These are phyloP conservation scores for Colletotrichum navitas DNA, from an alignment of 2,329 filamentous ascomycete species.

Conservation along the genomic window DNA sequence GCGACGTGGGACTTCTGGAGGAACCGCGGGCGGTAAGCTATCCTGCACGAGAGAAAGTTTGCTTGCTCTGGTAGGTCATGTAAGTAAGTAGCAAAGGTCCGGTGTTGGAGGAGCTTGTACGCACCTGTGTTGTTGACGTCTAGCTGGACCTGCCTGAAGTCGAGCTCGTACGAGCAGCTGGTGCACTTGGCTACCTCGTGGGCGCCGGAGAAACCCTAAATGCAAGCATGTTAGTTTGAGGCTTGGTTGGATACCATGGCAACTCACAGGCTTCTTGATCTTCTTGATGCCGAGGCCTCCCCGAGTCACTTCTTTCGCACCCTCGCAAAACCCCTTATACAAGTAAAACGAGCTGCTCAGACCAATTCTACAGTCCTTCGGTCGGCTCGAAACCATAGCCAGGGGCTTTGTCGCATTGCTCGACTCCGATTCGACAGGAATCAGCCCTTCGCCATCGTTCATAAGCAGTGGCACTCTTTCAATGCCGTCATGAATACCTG, in stretches of 20 bases:
- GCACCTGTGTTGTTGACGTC: slow-evolving; percentile 64
- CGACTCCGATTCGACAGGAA: slow-evolving; percentile 52
- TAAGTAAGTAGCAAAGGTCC: background rate
- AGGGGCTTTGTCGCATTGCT: slow-evolving; percentile 33
- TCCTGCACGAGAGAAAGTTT: slow-evolving; percentile 60
- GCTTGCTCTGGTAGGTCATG: slow-evolving; percentile 55
- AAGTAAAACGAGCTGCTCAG: slow-evolving; percentile 63
- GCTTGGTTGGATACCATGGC: background rate
- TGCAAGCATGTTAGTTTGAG: background rate
- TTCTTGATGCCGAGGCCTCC: slow-evolving; percentile 65
- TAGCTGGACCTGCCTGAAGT: slow-evolving; percentile 64
- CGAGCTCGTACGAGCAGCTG: slow-evolving; percentile 66
- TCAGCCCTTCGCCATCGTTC: slow-evolving; percentile 50
- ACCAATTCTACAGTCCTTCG: slow-evolving; percentile 58
- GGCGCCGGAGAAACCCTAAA: slow-evolving; percentile 57
- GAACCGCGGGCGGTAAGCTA: slow-evolving; percentile 66
- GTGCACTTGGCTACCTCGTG: slow-evolving; percentile 64
- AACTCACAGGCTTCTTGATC: slow-evolving; percentile 61
- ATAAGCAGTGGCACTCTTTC: slow-evolving; percentile 22
- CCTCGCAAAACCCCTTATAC: slow-evolving; percentile 67
- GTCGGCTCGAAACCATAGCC: slow-evolving; percentile 38
- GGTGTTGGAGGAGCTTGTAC: slow-evolving; percentile 33
- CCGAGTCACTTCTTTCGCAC: slow-evolving; percentile 62
- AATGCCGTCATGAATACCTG: slow-evolving; percentile 36
- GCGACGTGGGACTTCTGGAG: slow-evolving; percentile 68